These are phyloP conservation scores for Yamadazyma scolyti DNA, from an alignment of 805 yeast species.

Conservation along the genomic window DNA sequence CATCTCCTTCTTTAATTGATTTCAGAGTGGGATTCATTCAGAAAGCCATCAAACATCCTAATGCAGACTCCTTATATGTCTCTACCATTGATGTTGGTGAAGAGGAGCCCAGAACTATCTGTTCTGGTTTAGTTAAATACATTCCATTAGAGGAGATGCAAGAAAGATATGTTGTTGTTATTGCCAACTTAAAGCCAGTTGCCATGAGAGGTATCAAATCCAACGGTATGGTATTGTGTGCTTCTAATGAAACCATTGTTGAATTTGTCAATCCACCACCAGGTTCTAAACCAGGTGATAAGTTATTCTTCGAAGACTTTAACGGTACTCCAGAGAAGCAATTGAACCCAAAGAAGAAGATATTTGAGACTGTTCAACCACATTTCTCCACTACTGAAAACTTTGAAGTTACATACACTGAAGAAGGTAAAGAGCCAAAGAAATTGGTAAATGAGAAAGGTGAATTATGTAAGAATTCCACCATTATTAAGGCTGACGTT, in stretches of 20 bases:
- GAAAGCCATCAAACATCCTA: slow-evolving; percentile 95
- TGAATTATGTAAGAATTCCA: slow-evolving; percentile 66
- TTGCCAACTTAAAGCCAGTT: slow-evolving; percentile 96
- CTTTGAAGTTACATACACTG: slow-evolving; percentile 76
- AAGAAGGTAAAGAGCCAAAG: slow-evolving; percentile 69
- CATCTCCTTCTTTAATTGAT: slow-evolving; percentile 82
- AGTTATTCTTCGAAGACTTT: slow-evolving; percentile 88
- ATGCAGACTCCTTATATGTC: slow-evolving; percentile 94
- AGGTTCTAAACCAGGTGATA: slow-evolving; percentile 93
- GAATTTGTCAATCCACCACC: slow-evolving; percentile 95
- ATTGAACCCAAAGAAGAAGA: slow-evolving; percentile 96
- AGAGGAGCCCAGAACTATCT: slow-evolving; percentile 94
- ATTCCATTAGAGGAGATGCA: slow-evolving; percentile 93
- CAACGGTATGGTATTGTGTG: slow-evolving; percentile 95
- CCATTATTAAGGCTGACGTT: slow-evolving; percentile 75
- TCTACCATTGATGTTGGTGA: slow-evolving; percentile 97
- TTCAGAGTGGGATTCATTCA: slow-evolving; percentile 95
- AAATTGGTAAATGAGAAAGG: slow-evolving; percentile 80
- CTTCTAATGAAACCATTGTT: slow-evolving; percentile 68
- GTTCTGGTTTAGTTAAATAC: slow-evolving; percentile 92
- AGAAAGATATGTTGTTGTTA: slow-evolving; percentile 82
- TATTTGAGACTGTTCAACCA: slow-evolving; percentile 96
- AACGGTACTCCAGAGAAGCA: slow-evolving; percentile 87
- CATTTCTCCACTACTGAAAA: slow-evolving; percentile 75
- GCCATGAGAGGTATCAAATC: slow-evolving; percentile 97